phyloP scores from a whole-genome alignment of 2,329 filamentous ascomycete genomes.

The Bipolaris sorokiniana region DNA sequence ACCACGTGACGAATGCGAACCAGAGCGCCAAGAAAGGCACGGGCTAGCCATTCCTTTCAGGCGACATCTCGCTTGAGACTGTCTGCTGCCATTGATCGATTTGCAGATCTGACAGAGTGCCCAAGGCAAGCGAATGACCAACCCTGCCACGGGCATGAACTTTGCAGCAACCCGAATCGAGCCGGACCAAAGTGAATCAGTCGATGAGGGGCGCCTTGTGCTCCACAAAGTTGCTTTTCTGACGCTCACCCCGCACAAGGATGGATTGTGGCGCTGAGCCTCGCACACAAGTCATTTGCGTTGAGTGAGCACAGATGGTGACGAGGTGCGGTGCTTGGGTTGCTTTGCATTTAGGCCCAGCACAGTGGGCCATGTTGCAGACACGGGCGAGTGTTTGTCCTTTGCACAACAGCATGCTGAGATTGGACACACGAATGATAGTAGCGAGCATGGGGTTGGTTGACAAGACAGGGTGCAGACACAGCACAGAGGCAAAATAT shows the following conservation, averaged over 20 bases:
- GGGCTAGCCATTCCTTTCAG: background rate
- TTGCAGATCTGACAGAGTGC: too few species aligned
- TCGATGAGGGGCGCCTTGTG: background rate
- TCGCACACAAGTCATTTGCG: background rate
- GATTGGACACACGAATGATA: too few species aligned
- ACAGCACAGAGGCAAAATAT: background rate
- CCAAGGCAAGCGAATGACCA: background rate
- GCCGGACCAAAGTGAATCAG: background rate
- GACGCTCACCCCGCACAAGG: background rate
- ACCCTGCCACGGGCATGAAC: background rate
- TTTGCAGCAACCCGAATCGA: background rate
- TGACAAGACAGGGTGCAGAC: constrained; percentile 23
- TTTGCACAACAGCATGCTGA: too few species aligned
- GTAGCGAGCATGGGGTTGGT: background rate
- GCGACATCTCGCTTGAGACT: background rate
- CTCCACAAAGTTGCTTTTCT: constrained; percentile 25
- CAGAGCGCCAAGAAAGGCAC: constrained; percentile 3
- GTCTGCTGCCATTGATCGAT: background rate
- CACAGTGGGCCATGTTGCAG: constrained; percentile 14
- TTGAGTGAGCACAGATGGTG: constrained; percentile 2
- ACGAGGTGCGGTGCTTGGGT: constrained; percentile 1
- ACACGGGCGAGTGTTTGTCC: background rate
- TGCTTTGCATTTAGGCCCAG: constrained; percentile 1
- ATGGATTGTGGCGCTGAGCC: constrained; percentile 4
- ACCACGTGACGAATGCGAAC: too few species aligned